These are phyloP conservation scores for Austropuccinia psidii DNA, from an alignment of 1,284 basidiomycete species.

Conservation along the genomic window DNA sequence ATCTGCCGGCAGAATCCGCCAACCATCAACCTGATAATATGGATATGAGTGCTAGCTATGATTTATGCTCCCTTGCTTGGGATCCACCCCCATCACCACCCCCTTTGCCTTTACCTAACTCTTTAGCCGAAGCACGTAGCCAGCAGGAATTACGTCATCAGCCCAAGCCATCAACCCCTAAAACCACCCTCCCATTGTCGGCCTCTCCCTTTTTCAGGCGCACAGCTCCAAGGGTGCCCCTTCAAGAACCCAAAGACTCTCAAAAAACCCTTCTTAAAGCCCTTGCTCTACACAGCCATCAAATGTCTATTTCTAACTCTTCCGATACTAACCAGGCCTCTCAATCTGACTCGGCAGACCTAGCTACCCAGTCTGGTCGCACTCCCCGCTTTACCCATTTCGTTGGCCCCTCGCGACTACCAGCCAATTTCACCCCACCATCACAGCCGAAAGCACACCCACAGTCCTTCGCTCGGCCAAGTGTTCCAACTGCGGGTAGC, in stretches of 20 bases:
- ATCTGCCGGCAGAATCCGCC: neutral
- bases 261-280: slow-evolving; percentile 32
- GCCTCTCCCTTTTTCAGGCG: slow-evolving; percentile 26
- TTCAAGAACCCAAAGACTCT: slow-evolving; percentile 3
- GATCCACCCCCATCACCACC: slow-evolving; percentile 18
- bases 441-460: neutral
- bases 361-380: neutral
- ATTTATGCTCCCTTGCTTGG: slow-evolving; percentile 28
- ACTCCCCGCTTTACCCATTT: slow-evolving; percentile 26
- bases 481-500: neutral
- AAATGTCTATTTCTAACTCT: neutral
- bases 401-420: slow-evolving; percentile 22
- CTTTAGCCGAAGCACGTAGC: slow-evolving; percentile 8
- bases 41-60: slow-evolving; percentile 14
- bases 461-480: slow-evolving; percentile 7
- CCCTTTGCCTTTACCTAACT: slow-evolving; percentile 7
- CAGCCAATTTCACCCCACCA: slow-evolving; percentile 2
- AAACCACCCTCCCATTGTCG: slow-evolving; percentile 8
- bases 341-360: neutral
- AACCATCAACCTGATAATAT: neutral
- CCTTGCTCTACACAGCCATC: slow-evolving; percentile 21
- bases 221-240: slow-evolving; percentile 3
- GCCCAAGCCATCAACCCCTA: neutral
- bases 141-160: slow-evolving; percentile 23
- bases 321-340: neutral